Evolutionary conservation across 2,329 filamentous ascomycete genomes (phyloP).

Genomic region (Mycocentrospora acerina): DNA sequence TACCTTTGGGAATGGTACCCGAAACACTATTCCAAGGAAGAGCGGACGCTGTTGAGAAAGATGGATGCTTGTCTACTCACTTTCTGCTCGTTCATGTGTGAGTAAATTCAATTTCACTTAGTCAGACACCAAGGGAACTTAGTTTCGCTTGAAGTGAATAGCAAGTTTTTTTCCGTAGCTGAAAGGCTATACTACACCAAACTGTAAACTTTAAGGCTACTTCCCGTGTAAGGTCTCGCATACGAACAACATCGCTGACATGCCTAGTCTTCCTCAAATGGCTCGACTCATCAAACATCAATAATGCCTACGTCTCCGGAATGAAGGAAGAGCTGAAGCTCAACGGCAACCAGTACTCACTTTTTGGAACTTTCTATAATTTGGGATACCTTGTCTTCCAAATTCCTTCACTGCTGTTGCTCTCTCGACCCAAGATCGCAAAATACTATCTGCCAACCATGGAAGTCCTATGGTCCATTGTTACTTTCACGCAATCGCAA

Average conservation of each 20-base stretch:
- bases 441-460: constrained; percentile 42
- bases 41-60: constrained; percentile 37
- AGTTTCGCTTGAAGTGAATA: no score
- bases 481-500: constrained; percentile 43
- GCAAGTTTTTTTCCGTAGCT: no score
- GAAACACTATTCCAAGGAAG: constrained; percentile 36
- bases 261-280: constrained; percentile 40
- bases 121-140: no score
- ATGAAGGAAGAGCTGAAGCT: constrained; percentile 36
- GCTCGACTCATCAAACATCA: constrained; percentile 41
- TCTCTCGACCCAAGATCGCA: constrained; percentile 41
- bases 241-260: constrained; percentile 9
- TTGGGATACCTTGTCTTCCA: constrained; percentile 44
- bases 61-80: constrained; percentile 40
- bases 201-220: no score
- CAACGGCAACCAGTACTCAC: constrained; percentile 61
- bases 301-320: constrained; percentile 50
- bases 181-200: neutral
- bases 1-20: constrained; percentile 44
- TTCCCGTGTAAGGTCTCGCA: no score
- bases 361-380: constrained; percentile 50
- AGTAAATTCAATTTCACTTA: no score
- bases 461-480: constrained; percentile 45
- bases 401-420: constrained; percentile 40
- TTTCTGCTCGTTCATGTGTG: constrained; percentile 43